Evolutionary conservation across 345 rosid genomes (phyloP).

Genomic region (Draba incana): DNA sequence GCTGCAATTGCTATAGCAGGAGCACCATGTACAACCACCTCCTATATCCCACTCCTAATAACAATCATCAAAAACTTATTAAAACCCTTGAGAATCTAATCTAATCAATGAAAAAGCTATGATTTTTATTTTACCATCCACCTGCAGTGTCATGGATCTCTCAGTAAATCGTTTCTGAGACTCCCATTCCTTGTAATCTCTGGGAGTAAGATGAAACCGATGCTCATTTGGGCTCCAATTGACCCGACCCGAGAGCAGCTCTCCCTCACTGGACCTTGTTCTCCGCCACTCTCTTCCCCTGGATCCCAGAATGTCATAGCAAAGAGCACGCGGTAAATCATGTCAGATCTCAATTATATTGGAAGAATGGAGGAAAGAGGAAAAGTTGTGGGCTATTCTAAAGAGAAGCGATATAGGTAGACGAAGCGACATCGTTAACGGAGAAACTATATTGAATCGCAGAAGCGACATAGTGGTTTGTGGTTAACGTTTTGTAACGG

Average conservation of each 20-base stretch:
- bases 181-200: constrained; percentile 98
- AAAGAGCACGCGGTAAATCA: too few species aligned
- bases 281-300: constrained; percentile 94
- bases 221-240: constrained; percentile 92
- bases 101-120: neutral
- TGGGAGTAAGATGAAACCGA: constrained; percentile 93
- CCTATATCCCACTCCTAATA: constrained; percentile 77
- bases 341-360: too few species aligned
- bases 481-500: too few species aligned
- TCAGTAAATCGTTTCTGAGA: constrained; percentile 59
- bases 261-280: constrained; percentile 77
- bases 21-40: constrained; percentile 98
- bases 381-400: too few species aligned
- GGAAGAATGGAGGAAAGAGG: too few species aligned
- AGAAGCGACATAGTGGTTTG: too few species aligned
- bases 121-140: constrained; percentile 80
- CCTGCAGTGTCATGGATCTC: constrained; percentile 61
- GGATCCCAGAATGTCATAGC: constrained; percentile 94
- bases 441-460: too few species aligned
- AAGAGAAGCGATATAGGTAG: too few species aligned
- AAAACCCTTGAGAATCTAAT: neutral
- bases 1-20: constrained; percentile 98
- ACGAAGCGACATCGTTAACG: too few species aligned
- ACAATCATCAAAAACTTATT: neutral
- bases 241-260: constrained; percentile 64